Conservation (phyloP, 129 eudicot species). For the Apium graveolens region DNA sequence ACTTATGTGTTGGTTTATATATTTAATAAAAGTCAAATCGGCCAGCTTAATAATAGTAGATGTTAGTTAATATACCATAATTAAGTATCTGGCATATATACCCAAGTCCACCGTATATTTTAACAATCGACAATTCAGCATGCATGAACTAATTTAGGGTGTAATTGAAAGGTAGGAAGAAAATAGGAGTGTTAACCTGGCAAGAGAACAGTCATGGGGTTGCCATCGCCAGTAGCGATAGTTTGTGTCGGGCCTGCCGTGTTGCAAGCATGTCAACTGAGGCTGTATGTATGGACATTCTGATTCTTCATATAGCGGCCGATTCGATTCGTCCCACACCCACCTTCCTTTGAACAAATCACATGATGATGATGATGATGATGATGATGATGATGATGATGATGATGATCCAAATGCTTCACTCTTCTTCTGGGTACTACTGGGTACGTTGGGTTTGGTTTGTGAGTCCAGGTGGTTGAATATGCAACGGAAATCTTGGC, state of each 20-base stretch:
- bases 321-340: conserved; percentile 58
- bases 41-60: no score
- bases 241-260: conserved; percentile 78
- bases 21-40: no score
- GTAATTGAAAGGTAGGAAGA: no score
- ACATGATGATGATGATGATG: no score
- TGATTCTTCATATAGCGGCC: conserved; percentile 73
- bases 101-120: no score
- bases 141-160: no score
- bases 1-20: no score
- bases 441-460: conserved; percentile 14
- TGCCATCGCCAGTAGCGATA: conserved; percentile 87
- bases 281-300: conserved; percentile 94
- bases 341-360: conserved; percentile 69
- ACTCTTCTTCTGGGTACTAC: conserved; percentile 33
- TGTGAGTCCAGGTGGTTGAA: conserved; percentile 25
- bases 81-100: no score
- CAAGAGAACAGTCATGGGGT: conserved; percentile 76
- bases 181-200: conserved; percentile 37
- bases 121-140: no score
- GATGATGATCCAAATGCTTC: no score
- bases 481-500: conserved; percentile 70
- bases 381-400: no score
- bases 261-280: conserved; percentile 80
- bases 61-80: no score